Conservation (phyloP, 2,329 filamentous ascomycete genomes). For the Cordyceps javanica region DNA sequence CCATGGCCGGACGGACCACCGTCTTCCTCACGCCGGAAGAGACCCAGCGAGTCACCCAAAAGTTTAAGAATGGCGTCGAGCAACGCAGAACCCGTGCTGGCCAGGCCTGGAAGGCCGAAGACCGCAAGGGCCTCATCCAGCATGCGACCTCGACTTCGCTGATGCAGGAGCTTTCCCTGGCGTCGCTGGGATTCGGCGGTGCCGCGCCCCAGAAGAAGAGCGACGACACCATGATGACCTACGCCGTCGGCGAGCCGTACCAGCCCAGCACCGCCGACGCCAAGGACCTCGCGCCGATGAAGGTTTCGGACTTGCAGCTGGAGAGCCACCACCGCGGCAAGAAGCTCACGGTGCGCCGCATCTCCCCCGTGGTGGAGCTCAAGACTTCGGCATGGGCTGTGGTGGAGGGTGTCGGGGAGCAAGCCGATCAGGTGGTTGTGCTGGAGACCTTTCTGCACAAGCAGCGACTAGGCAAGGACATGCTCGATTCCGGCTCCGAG, state of each 20-base stretch:
- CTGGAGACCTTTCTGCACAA: conserved; percentile 30
- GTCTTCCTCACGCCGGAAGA: conserved; percentile 28
- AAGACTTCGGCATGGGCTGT: conserved; percentile 24
- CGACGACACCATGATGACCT: conserved; percentile 22
- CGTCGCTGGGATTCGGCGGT: conserved; percentile 16
- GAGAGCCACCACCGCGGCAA: conserved; percentile 26
- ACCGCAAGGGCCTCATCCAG: conserved; percentile 17
- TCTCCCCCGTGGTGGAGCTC: conserved; percentile 21
- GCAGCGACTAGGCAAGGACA: conserved; percentile 24
- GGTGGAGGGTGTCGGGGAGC: conserved; percentile 24
- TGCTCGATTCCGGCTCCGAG: conserved; percentile 26
- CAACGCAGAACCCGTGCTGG: conserved; percentile 20
- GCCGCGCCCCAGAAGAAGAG: conserved; percentile 12
- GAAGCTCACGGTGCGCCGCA: conserved; percentile 21
- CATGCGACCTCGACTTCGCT: conserved; percentile 25
- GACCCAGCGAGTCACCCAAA: conserved; percentile 22
- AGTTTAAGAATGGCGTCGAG: conserved; percentile 17
- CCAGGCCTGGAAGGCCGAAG: conserved; percentile 16
- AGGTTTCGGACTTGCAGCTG: conserved; percentile 20
- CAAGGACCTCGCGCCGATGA: conserved; percentile 20
- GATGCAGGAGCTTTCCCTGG: conserved; percentile 26
- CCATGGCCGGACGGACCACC: conserved; percentile 22
- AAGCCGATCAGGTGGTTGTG: conserved; percentile 20
- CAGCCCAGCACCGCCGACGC: conserved; percentile 19
- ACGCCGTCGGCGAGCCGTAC: conserved; percentile 23